These are phyloP conservation scores for Calamus simplicifolius DNA, from an alignment of 176 grass and related monocot species.

Conservation along the genomic window DNA sequence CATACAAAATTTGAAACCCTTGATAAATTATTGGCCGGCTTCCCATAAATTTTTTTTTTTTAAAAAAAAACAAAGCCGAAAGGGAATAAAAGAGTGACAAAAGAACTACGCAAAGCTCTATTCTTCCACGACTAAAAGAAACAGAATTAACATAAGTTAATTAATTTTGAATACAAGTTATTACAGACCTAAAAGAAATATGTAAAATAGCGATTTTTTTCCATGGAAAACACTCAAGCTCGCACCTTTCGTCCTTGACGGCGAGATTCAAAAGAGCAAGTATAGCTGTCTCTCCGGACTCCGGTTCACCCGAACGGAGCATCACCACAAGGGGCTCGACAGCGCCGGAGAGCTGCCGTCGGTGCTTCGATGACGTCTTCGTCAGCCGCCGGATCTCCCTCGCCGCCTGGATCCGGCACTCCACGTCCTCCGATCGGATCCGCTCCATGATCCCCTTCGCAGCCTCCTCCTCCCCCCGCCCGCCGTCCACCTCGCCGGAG, in stretches of 20 bases:
- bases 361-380: constrained; percentile 51
- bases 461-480: neutral
- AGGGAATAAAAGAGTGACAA: too few species aligned
- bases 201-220: neutral
- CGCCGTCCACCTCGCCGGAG: constrained; percentile 24
- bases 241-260: constrained; percentile 11
- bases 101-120: too few species aligned
- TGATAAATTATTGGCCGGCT: too few species aligned
- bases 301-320: constrained; percentile 32
- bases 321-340: constrained; percentile 75
- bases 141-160: too few species aligned
- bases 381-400: constrained; percentile 79
- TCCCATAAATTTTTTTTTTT: too few species aligned
- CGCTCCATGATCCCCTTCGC: constrained; percentile 8
- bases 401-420: constrained; percentile 37
- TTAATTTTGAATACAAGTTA: too few species aligned
- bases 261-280: constrained; percentile 11
- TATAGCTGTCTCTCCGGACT: neutral
- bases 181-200: too few species aligned
- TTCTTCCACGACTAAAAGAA: too few species aligned
- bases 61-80: too few species aligned
- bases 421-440: constrained; percentile 22
- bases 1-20: too few species aligned
- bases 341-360: constrained; percentile 50
- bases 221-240: neutral